Percentiles rank a stretch among this genome's conserved stretches.
These are phyloP conservation scores for Leptodontidium sp. DNA, from an alignment of 2,329 filamentous ascomycete species.

Conservation along the genomic window DNA sequence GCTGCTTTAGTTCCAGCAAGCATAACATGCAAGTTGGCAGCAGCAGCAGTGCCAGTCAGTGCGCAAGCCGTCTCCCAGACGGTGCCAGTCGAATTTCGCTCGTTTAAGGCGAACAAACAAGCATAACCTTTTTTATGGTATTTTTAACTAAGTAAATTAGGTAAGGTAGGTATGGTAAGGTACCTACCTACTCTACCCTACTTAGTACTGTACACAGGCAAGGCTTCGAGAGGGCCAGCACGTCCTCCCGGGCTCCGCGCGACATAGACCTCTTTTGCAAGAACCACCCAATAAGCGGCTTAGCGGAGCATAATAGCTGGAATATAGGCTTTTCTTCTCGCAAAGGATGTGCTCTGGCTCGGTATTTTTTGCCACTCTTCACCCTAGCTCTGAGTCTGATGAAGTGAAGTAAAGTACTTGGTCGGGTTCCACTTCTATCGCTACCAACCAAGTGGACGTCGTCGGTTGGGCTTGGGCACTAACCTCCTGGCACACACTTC, in stretches of 20 bases:
- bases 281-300: background rate
- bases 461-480: slow-evolving; percentile 1
- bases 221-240: slow-evolving; percentile 16
- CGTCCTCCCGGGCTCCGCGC: slow-evolving; percentile 33
- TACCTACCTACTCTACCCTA: no score
- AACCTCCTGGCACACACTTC: slow-evolving; percentile 14
- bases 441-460: slow-evolving; percentile 12
- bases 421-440: slow-evolving; percentile 1
- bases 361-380: no score
- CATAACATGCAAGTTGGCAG: slow-evolving; percentile 3
- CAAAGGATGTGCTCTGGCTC: background rate
- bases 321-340: background rate
- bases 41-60: background rate
- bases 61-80: slow-evolving; percentile 2
- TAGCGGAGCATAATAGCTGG: background rate
- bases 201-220: no score
- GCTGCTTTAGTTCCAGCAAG: slow-evolving; percentile 1
- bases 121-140: no score
- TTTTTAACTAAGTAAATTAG: no score
- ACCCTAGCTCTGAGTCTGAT: background rate
- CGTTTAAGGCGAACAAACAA: slow-evolving; percentile 10
- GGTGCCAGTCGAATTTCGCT: slow-evolving; percentile 13
- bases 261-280: slow-evolving; percentile 13
- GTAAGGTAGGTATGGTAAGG: no score
- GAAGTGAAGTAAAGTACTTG: background rate